These are phyloP conservation scores for Porcisia deanei DNA, from an alignment of 208 protist genomes.

Conservation along the genomic window DNA sequence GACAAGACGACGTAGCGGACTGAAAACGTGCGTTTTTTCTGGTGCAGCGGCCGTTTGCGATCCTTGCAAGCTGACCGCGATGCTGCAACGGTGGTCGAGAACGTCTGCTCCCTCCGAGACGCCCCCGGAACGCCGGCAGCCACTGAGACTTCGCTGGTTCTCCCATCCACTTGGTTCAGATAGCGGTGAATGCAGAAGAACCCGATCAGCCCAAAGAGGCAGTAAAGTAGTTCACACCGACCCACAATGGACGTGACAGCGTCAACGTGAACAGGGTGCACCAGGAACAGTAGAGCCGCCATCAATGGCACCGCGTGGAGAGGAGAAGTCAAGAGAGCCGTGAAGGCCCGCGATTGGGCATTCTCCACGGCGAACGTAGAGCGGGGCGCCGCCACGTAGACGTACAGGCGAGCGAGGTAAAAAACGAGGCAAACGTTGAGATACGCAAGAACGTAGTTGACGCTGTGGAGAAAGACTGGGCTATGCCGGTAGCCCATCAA, in stretches of 20 bases:
- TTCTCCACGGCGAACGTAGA: background rate
- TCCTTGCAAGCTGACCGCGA: background rate
- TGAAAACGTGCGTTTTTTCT: constrained; percentile 19
- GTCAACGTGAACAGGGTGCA: constrained; percentile 91
- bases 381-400: constrained; percentile 13
- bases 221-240: constrained; percentile 73
- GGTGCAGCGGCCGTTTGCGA: background rate
- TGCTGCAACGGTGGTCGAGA: background rate
- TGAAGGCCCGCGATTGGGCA: constrained; percentile 1
- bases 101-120: background rate
- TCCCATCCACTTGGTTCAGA: constrained; percentile 20
- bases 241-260: constrained; percentile 84
- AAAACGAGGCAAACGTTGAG: constrained; percentile 54
- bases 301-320: constrained; percentile 36
- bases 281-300: constrained; percentile 60
- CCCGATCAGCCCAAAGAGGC: constrained; percentile 56
- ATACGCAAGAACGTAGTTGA: constrained; percentile 48
- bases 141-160: background rate
- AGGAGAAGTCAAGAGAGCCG: constrained; percentile 11
- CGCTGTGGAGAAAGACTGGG: constrained; percentile 33
- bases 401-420: constrained; percentile 44
- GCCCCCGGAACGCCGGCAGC: background rate
- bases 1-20: constrained; percentile 39
- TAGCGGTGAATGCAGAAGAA: constrained; percentile 44
- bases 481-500: constrained; percentile 56